phyloP scores from a whole-genome alignment of 352 stramenopile genomes.

The Phytophthora chlamydospora region DNA sequence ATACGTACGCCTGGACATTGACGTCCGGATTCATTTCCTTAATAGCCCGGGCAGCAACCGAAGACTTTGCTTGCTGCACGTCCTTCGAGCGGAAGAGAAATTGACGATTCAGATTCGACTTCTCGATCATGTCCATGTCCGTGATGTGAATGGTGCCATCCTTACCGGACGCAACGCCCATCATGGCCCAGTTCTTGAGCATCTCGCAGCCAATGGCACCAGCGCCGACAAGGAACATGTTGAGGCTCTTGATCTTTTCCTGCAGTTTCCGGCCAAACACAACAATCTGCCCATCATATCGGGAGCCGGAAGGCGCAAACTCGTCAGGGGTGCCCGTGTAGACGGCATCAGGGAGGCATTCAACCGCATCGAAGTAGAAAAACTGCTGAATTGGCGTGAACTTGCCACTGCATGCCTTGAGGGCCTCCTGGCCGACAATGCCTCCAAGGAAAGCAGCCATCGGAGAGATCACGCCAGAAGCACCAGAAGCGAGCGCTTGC shows the following conservation, averaged over 20 bases:
- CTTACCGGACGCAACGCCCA: constrained; percentile 94
- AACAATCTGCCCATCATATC: constrained; percentile 94
- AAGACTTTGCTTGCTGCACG: constrained; percentile 97
- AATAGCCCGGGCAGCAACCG: constrained; percentile 92
- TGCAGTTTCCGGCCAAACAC: constrained; percentile 89
- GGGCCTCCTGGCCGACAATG: constrained; percentile 97
- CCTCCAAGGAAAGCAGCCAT: constrained; percentile 98
- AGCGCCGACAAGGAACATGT: constrained; percentile 98
- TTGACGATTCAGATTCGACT: constrained; percentile 98
- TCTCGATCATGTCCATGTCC: constrained; percentile 99
- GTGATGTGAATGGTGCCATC: constrained; percentile 94
- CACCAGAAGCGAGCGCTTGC: constrained; percentile 81
- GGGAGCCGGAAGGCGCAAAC: constrained; percentile 66
- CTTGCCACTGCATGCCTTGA: constrained; percentile 99
- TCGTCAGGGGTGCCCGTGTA: constrained; percentile 51
- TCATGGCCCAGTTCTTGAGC: constrained; percentile 99
- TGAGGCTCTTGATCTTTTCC: constrained; percentile 85
- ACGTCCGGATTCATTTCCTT: constrained; percentile 96
- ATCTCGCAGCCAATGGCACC: constrained; percentile 99
- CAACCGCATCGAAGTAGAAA: constrained; percentile 99
- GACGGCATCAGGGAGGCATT: constrained; percentile 93
- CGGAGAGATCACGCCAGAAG: constrained; percentile 92
- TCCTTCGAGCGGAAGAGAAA: constrained; percentile 99
- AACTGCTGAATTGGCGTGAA: constrained; percentile 99
- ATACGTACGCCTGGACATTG: constrained; percentile 89